Evolutionary conservation across 108 stramenopile species (phyloP).

Genomic region (Epithemia pelagica): DNA sequence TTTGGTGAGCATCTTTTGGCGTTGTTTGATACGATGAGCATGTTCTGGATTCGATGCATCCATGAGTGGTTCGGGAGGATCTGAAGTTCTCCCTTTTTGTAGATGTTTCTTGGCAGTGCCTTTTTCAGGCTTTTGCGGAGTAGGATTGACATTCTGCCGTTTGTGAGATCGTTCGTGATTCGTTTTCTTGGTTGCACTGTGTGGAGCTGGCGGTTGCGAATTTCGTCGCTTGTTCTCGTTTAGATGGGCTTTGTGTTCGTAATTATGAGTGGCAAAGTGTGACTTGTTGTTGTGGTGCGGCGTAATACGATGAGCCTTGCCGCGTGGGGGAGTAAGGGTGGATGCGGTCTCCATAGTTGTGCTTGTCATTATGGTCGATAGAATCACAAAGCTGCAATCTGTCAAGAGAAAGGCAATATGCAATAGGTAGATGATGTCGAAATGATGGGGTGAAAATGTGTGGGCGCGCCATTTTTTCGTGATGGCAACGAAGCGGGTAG

Average conservation of each 20-base stretch:
- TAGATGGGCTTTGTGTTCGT: neutral
- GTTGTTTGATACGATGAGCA: slow-evolving; percentile 18
- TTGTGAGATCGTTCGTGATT: neutral
- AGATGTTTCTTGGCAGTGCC: neutral
- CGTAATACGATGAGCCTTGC: neutral
- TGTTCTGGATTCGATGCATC: neutral
- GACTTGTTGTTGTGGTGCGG: neutral
- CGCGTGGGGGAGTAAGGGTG: neutral
- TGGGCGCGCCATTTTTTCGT: too few species aligned
- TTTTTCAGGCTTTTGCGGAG: neutral
- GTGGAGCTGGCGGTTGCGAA: neutral
- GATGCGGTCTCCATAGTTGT: neutral
- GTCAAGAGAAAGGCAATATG: too few species aligned
- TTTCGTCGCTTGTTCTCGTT: neutral
- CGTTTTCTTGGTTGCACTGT: neutral
- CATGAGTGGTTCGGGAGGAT: neutral
- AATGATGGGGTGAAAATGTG: too few species aligned
- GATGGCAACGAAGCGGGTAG: too few species aligned
- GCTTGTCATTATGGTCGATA: too few species aligned
- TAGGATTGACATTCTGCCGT: neutral
- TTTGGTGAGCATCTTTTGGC: slow-evolving; percentile 52
- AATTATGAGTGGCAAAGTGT: too few species aligned
- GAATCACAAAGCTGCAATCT: too few species aligned
- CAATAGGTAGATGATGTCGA: too few species aligned
- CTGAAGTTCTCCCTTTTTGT: neutral